Base-by-base conservation (phyloP, 2,329 filamentous ascomycete species). In the Phaeosphaeriaceae sp. region DNA sequence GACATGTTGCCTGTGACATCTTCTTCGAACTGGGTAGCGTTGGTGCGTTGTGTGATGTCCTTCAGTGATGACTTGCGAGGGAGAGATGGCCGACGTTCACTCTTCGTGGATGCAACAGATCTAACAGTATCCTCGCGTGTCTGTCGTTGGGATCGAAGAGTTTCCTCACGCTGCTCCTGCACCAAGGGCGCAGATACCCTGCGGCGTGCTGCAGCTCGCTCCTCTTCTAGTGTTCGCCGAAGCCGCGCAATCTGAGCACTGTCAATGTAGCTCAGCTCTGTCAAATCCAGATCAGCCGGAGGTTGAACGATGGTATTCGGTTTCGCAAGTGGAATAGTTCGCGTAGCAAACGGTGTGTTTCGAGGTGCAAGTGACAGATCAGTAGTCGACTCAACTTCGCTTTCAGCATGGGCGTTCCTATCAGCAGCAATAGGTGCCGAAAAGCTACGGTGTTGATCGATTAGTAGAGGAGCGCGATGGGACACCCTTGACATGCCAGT, bases 51-150 rank as follows among this genome's bases (percentile, higher is more conserved):
- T 8, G 76, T 81, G 4, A 75, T 58, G 44, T 83, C 80, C 51
- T 80, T 83, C 56, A 83, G 63, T 0, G 81, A 83, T 1, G 82
- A 83, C 58, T 83, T 83, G 42, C 80, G 79, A n/a, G 77, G 77
- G 15, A 73, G 49, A 12, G 68, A 68, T 21, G 73, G 66, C 55
- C 69, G 76, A 18, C 70, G 65, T 42, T 66, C 67, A 57, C 72
- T 75, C 56, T 72, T 70, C 61, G 51, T 73, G 60, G 56, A 74
- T 62, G 41, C 68, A 36, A 61, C 71, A 57, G 71, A 74, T 16
- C 66, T 64, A 7, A 67, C 49, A 1, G 77, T 79, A 15, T 78
- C 72, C 37, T 77, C 75, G 2, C 70, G 68, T 18, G 65, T 35
- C 16, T 70, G 60, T 13, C 78, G 66, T 42, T 65, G 71, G 56